Percentiles rank a stretch among this genome's conserved stretches.
phyloP scores from a whole-genome alignment of 768 basidiomycete genomes.

The Boletus rubescentipes region DNA sequence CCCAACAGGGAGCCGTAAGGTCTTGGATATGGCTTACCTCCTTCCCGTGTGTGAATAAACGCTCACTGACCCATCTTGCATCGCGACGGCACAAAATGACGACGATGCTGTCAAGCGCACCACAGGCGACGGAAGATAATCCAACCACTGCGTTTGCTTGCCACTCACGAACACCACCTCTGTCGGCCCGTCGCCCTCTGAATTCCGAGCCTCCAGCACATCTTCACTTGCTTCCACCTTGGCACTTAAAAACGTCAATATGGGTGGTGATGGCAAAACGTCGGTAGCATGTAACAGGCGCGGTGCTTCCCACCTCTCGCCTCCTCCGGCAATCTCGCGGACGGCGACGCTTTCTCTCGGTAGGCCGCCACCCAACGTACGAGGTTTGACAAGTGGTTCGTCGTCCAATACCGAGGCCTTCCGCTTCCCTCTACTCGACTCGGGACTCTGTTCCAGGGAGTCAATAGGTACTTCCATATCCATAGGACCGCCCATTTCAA shows the following conservation, averaged over 20 bases:
- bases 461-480: constrained; percentile 59
- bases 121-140: constrained; percentile 79
- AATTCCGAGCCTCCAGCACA: constrained; percentile 76
- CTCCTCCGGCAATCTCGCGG: constrained; percentile 48
- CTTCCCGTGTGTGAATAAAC: constrained; percentile 85
- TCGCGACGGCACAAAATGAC: constrained; percentile 71
- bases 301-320: constrained; percentile 16
- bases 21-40: constrained; percentile 48
- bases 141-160: constrained; percentile 83
- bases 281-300: constrained; percentile 22
- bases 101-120: constrained; percentile 62
- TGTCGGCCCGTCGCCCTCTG: constrained; percentile 59
- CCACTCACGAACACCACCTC: constrained; percentile 67
- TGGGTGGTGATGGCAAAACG: constrained; percentile 46
- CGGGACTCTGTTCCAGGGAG: constrained; percentile 46
- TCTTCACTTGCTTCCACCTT: constrained; percentile 68
- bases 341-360: constrained; percentile 48
- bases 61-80: constrained; percentile 76
- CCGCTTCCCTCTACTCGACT: constrained; percentile 47
- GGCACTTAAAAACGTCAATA: constrained; percentile 59
- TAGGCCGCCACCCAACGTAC: constrained; percentile 72
- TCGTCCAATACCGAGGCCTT: constrained; percentile 48
- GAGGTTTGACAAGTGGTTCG: constrained; percentile 36
- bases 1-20: too few relatives aligned
- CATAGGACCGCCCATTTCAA: constrained; percentile 43